phyloP scores from a whole-genome alignment of 306 rosid species.

The Ziziphus jujuba region DNA sequence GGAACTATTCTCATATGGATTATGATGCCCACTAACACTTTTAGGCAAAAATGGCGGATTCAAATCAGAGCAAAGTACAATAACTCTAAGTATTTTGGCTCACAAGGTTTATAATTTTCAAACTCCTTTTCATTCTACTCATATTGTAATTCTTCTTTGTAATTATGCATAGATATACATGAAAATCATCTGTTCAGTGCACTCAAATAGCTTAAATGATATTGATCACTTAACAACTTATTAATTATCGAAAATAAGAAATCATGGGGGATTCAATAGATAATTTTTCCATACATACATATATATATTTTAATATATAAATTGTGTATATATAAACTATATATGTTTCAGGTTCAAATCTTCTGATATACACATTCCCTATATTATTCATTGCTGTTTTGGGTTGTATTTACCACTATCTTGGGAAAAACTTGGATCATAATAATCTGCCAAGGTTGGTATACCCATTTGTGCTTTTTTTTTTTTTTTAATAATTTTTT shows the following conservation, averaged over 20 bases:
- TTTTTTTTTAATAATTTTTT: not conserved
- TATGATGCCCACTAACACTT: slow-evolving; percentile 57
- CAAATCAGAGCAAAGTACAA: slow-evolving; percentile 27
- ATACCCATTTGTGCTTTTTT: not conserved
- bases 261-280: too few species aligned
- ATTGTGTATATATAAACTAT: not conserved
- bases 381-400: slow-evolving; percentile 52
- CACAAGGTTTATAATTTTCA: slow-evolving; percentile 54
- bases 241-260: too few species aligned
- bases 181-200: too few species aligned
- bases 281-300: too few species aligned
- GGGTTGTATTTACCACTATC: slow-evolving; percentile 65
- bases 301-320: too few species aligned
- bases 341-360: slow-evolving; percentile 34
- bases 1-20: slow-evolving; percentile 55
- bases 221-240: too few species aligned
- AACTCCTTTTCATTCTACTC: not conserved
- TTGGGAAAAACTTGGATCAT: slow-evolving; percentile 32
- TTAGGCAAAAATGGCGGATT: slow-evolving; percentile 32
- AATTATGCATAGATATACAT: not conserved
- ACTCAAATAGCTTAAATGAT: too few species aligned
- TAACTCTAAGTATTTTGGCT: slow-evolving; percentile 44
- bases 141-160: not conserved
- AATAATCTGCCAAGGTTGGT: slow-evolving; percentile 21
- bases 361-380: slow-evolving; percentile 57